Percentiles rank a stretch among this genome's conserved stretches.
Evolutionary conservation across 371 early-diverging fungal species (phyloP).

Genomic region (Apophysomyces trapeziformis): DNA sequence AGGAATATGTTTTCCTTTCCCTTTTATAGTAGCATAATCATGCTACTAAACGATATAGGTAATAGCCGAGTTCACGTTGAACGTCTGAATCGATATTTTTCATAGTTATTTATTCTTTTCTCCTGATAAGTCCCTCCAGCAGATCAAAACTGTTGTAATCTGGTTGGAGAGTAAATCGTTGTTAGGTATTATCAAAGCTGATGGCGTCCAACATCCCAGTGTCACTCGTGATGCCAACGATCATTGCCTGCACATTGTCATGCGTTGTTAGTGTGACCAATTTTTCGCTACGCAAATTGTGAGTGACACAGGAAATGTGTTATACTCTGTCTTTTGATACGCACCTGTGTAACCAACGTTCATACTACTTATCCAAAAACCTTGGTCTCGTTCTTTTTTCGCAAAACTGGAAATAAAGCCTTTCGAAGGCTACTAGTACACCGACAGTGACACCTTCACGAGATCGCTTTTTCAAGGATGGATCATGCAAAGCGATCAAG

Average conservation of each 20-base stretch:
- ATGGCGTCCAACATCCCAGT: constrained; percentile 79
- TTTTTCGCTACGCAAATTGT: constrained; percentile 49
- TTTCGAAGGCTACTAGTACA: too few species aligned
- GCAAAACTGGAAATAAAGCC: too few species aligned
- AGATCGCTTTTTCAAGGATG: too few species aligned
- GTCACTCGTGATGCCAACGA: constrained; percentile 78
- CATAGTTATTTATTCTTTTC: constrained; percentile 48
- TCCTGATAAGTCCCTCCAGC: constrained; percentile 86
- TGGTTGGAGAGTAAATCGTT: constrained; percentile 79
- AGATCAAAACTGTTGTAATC: constrained; percentile 97
- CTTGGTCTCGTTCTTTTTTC: too few species aligned
- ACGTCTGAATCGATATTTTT: too few species aligned
- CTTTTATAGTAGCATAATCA: too few species aligned
- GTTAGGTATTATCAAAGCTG: constrained; percentile 52
- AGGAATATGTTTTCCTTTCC: too few species aligned
- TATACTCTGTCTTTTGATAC: constrained; percentile 6
- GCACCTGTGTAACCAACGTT: constrained; percentile 84
- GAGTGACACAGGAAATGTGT: background rate
- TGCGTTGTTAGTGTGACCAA: constrained; percentile 70
- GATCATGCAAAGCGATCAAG: too few species aligned
- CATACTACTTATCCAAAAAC: too few species aligned
- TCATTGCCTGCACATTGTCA: constrained; percentile 62
- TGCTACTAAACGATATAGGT: too few species aligned
- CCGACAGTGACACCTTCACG: too few species aligned
- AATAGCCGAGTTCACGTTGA: too few species aligned